phyloP scores from a whole-genome alignment of 257 asterid species.

The Nyctanthes arbortristis region DNA sequence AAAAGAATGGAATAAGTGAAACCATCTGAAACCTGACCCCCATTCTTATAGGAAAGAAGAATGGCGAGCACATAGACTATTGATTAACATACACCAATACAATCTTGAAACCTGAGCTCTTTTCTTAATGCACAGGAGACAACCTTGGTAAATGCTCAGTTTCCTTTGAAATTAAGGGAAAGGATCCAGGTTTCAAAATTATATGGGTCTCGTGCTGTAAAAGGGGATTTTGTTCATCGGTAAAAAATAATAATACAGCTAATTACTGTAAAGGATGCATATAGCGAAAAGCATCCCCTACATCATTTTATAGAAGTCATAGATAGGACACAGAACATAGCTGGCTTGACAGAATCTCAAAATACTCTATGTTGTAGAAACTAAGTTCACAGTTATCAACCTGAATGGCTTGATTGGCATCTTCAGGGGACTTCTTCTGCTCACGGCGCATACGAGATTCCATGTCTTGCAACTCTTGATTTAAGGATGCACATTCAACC shows the following conservation, averaged over 20 bases:
- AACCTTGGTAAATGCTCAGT: conserved; percentile 10
- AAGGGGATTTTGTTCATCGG: conserved; percentile 12
- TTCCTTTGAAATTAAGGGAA: not conserved
- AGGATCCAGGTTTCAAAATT: conserved; percentile 3
- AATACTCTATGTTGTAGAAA: conserved; percentile 4
- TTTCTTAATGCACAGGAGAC: conserved; percentile 1
- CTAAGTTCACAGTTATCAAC: conserved; percentile 36
- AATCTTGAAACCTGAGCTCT: conserved; percentile 6
- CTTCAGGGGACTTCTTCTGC: conserved; percentile 89
- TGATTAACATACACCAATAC: not conserved
- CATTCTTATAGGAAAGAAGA: not conserved
- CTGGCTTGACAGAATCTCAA: not conserved
- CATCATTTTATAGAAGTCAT: not conserved
- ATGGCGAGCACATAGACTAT: not conserved
- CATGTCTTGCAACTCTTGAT: conserved; percentile 97
- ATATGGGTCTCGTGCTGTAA: not conserved
- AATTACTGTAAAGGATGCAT: not conserved
- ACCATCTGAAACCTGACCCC: not conserved
- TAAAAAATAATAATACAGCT: conserved; percentile 8
- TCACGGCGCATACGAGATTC: conserved; percentile 93
- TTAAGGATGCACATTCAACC: conserved; percentile 94
- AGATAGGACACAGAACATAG: not conserved
- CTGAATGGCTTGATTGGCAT: conserved; percentile 92
- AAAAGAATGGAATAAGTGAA: not conserved
- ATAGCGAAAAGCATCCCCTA: too few species aligned